Evolutionary conservation across 1,139 yeast genomes (phyloP), one percentile per base, ranked within the genome.

Genomic region (Pichiaceae sp.): DNA sequence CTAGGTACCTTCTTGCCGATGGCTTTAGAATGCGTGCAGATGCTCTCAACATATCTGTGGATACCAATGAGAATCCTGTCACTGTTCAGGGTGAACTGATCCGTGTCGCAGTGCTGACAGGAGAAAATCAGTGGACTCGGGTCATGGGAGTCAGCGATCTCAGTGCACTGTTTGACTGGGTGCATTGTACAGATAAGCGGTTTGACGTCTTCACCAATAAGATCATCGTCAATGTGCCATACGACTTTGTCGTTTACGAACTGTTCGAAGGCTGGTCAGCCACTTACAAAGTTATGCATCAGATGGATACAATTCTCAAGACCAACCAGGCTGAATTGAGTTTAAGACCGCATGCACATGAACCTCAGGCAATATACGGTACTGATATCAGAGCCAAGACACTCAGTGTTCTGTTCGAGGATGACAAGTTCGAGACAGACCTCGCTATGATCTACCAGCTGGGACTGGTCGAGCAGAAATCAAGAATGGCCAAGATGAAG

Each of bases 361-460:
- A 58, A 17, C 66, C 89, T 26, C 45, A 66, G 4, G 49, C 54
- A 4, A 42, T 83, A 9, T 93, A 93, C 0, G 59, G 60, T 17
- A 63, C 82, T 3, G 62, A 67, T 9, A 36, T 86, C 11, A 63
- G 56, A 36, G 60, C 87, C 0, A 61, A 66, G 4, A 62, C 63
- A 21, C 49, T 84, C 5, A 50, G 68, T 2, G 61, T 80, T 34
- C 52, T 62, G 9, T 63, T 80, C 59, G 86, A 78, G 41, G 96
- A 87, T 59, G 96, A 89, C 58, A 86, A 93, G 4, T 86, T 91
- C 55, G 98, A 89, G 57, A 60, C 81, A 2, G 81, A 86, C 47
- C 59, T 89, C 40, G 75, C 74, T 31, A 70, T 82, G 71, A 78
- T 84, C 19, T 84, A 74, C 56, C 91, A 83, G 50, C 68, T 85